A percentile compares a stretch with the other conserved stretches of the same genome.
Evolutionary conservation across 208 protist genomes (phyloP).

Genomic region (Leishmania mexicana): DNA sequence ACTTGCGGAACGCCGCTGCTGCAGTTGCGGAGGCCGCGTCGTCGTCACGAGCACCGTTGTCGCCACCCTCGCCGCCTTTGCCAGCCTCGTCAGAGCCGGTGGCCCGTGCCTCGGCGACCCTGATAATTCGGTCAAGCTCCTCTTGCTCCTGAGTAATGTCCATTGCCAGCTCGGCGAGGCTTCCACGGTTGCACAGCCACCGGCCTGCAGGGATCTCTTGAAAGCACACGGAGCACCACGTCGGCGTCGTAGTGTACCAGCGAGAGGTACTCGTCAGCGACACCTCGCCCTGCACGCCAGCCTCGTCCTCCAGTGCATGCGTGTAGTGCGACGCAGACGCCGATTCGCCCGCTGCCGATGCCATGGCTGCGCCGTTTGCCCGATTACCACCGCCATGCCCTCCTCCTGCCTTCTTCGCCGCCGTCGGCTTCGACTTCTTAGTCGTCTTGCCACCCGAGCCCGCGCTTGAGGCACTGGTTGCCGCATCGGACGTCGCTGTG

Average conservation of each 20-base stretch:
- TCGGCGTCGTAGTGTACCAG: conserved; percentile 32
- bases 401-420: neutral
- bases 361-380: neutral
- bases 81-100: conserved; percentile 4
- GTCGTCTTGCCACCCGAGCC: neutral
- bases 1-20: conserved; percentile 17
- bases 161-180: conserved; percentile 47
- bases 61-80: neutral
- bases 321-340: conserved; percentile 2
- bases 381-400: neutral
- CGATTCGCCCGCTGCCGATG: neutral
- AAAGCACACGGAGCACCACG: conserved; percentile 59
- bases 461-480: neutral
- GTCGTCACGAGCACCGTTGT: neutral
- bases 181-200: conserved; percentile 51
- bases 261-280: neutral
- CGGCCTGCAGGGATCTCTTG: conserved; percentile 43
- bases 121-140: conserved; percentile 8
- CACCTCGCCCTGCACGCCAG: neutral
- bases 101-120: neutral
- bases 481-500: neutral
- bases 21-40: neutral
- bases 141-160: conserved; percentile 43
- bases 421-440: neutral
- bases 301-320: conserved; percentile 6